A percentile compares a stretch with the other conserved stretches of the same genome.
Evolutionary conservation across 2,329 filamentous ascomycete species (phyloP).

Genomic region (Trichoderma polysporum): DNA sequence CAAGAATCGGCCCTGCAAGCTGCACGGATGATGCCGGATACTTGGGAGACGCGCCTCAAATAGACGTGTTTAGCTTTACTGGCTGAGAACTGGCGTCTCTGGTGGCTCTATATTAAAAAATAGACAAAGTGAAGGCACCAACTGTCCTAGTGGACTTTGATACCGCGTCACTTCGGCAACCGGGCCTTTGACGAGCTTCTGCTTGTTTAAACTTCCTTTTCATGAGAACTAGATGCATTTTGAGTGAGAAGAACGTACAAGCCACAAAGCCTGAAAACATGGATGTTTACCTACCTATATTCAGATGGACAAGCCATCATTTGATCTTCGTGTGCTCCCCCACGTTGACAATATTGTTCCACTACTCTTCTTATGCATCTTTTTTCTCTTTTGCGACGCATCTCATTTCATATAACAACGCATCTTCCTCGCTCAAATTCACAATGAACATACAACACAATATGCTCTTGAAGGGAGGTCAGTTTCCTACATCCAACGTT

Average conservation of each 20-base stretch:
- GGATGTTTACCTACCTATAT: neutral
- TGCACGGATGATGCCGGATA: neutral
- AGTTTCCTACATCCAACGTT: constrained; percentile 24
- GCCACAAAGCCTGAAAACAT: neutral
- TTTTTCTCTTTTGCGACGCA: neutral
- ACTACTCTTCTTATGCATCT: neutral
- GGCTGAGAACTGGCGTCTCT: neutral
- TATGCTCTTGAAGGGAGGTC: neutral
- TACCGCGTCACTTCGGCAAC: neutral
- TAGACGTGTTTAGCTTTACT: neutral
- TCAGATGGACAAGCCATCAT: neutral
- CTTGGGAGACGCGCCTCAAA: neutral
- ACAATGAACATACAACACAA: neutral
- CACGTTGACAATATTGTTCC: neutral
- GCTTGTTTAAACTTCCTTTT: neutral
- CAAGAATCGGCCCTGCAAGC: neutral
- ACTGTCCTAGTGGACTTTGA: neutral
- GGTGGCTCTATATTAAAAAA: neutral
- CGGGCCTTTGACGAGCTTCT: neutral
- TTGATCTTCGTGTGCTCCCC: neutral
- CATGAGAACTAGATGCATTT: neutral
- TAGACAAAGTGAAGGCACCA: neutral
- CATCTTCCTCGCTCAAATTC: neutral
- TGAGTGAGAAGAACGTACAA: neutral
- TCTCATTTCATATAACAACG: neutral